Base-by-base conservation (phyloP, 2,329 filamentous ascomycete species). In the Blumeria hordei region DNA sequence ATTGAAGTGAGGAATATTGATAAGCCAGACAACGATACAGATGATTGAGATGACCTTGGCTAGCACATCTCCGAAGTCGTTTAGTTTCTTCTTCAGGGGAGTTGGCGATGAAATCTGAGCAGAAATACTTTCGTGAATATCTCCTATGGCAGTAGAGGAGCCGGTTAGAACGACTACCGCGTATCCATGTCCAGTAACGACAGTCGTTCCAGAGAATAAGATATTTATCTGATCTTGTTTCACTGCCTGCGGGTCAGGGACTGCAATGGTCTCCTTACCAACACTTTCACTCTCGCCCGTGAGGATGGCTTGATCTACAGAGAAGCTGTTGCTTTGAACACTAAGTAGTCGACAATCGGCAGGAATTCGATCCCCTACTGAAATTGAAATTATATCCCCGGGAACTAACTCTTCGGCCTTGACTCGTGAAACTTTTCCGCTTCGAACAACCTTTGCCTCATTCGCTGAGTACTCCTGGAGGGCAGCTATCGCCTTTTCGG, bases 381-480 rank as follows among this genome's bases (percentile, higher is more conserved):
- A 74, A 50, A 98, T 78, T 41, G 84, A 83, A 55, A 98, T 75
- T 57, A 98, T 79, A 67, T 98, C 92, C 64, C 92, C 92, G 11
- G 93, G 92, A 28, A 98, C 92, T 62, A 98, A 71, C 60, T 96
- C 88, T 64, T 98, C 92, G n/a, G 92, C 92, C 73, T 92, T 94
- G 71, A 98, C 72, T 61, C 84, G 80, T 60, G 81, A 78, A 59
- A 90, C 73, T 62, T 82, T 78, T 53, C 90, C 88, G 62, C 71
- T 69, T 64, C 92, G 85, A 57, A 94, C 69, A 54, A 94, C 90
- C 67, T 90, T 98, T 62, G 92, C 90, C 69, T 94, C 87, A 69
- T 96, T 98, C 65, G 92, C 92, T 34, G 90, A 96, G 72, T 98
- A 98, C 76, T 98, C 90, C 70, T 98, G 92, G 56, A 98, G 78